These are phyloP conservation scores for Pistacia atlantica DNA, from an alignment of 345 rosid genomes.

Conservation along the genomic window DNA sequence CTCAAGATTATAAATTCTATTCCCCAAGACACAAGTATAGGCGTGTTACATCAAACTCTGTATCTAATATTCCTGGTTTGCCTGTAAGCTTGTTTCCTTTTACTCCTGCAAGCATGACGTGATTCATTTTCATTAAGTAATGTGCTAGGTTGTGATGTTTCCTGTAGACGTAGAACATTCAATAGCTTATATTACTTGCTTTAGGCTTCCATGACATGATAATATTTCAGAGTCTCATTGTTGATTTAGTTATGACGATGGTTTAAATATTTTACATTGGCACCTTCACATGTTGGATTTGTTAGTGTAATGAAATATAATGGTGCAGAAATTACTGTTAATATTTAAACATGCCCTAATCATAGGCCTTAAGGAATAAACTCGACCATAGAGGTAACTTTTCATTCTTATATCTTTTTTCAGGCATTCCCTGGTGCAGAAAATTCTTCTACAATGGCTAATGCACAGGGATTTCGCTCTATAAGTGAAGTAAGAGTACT, in stretches of 20 bases:
- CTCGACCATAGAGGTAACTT: constrained; percentile 1
- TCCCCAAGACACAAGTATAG: constrained; percentile 90
- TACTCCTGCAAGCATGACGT: constrained; percentile 8
- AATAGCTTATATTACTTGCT: background rate
- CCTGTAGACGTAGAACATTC: background rate
- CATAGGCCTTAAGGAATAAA: background rate
- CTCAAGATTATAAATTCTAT: constrained; percentile 82
- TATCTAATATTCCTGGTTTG: constrained; percentile 56
- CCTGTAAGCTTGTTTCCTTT: constrained; percentile 50
- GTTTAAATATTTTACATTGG: background rate
- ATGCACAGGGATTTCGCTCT: constrained; percentile 66
- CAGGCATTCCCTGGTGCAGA: constrained; percentile 58
- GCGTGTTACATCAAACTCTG: constrained; percentile 50
- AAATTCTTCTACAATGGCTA: constrained; percentile 51
- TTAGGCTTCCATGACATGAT: no score
- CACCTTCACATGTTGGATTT: background rate
- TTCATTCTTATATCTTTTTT: constrained; percentile 15
- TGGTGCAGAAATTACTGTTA: background rate
- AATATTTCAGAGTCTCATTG: background rate
- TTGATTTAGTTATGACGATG: background rate
- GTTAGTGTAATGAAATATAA: background rate
- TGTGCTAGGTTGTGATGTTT: constrained; percentile 11
- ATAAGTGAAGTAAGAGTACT: constrained; percentile 50
- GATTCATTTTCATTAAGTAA: background rate
- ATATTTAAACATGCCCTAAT: background rate